A percentile compares a stretch with the other conserved stretches of the same genome.
phyloP scores from a whole-genome alignment of 441 rosid species.

The Euphorbia schlechtendalii region DNA sequence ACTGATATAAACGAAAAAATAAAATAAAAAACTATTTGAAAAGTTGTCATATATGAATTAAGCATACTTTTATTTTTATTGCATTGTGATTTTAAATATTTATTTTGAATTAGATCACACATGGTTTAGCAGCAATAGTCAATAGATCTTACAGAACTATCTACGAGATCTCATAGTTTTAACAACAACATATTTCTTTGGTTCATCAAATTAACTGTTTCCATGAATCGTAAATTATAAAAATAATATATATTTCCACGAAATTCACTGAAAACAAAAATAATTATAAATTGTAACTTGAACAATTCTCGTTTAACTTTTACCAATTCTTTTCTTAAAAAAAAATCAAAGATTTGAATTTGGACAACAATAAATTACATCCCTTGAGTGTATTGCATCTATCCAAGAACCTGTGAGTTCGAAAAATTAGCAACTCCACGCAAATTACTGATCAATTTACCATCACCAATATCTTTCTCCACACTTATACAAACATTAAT shows the following conservation, averaged over 20 bases:
- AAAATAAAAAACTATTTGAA: too few relatives aligned
- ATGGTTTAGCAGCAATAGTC: too few relatives aligned
- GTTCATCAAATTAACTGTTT: not conserved
- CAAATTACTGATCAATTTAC: conserved; percentile 21
- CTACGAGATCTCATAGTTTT: not conserved
- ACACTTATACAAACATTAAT: conserved; percentile 24
- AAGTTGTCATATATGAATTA: too few relatives aligned
- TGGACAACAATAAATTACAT: not conserved
- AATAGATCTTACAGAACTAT: not conserved
- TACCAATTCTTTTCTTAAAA: too few relatives aligned
- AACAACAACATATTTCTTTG: not conserved
- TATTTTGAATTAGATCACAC: too few relatives aligned
- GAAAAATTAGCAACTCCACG: conserved; percentile 37
- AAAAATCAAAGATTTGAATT: too few relatives aligned
- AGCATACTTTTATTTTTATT: not conserved
- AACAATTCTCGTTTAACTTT: too few relatives aligned
- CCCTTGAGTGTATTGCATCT: conserved; percentile 37
- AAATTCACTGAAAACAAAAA: too few relatives aligned
- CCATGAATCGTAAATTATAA: not conserved
- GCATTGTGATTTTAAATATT: not conserved
- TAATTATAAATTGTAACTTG: too few relatives aligned
- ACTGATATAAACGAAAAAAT: too few relatives aligned
- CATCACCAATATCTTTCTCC: conserved; percentile 26
- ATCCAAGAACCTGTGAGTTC: conserved; percentile 31
- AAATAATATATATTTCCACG: too few relatives aligned